Evolutionary conservation across 2,329 filamentous ascomycete species (phyloP).

Genomic region (Domatiomyces globalis): DNA sequence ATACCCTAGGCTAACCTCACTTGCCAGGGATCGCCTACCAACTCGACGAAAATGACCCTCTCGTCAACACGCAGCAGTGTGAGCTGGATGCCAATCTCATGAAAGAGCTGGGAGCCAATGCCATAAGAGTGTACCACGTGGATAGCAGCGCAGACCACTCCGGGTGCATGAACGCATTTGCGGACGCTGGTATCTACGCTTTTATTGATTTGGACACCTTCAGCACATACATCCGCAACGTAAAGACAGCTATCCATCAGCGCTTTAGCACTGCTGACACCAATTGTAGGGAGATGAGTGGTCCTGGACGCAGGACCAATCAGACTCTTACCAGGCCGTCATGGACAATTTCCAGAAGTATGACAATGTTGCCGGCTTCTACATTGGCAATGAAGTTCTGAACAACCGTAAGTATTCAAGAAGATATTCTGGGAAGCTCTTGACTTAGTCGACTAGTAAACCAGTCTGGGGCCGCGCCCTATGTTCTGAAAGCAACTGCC

Average conservation of each 20-base stretch:
- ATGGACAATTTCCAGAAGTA: constrained; percentile 65
- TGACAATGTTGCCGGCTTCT: constrained; percentile 70
- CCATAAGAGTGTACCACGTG: constrained; percentile 81
- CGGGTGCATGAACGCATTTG: constrained; percentile 68
- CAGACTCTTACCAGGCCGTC: constrained; percentile 52
- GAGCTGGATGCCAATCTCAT: constrained; percentile 60
- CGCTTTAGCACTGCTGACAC: neutral
- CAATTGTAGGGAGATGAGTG: constrained; percentile 37
- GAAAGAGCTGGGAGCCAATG: constrained; percentile 66
- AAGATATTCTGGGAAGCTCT: neutral
- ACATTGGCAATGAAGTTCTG: constrained; percentile 78
- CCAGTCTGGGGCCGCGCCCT: constrained; percentile 56
- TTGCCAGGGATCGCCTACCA: constrained; percentile 57
- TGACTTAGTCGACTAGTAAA: constrained; percentile 23
- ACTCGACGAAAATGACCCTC: constrained; percentile 55
- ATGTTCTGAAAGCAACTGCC: constrained; percentile 64
- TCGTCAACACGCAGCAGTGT: constrained; percentile 64
- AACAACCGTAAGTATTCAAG: constrained; percentile 31
- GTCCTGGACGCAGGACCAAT: constrained; percentile 60
- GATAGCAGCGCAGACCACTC: constrained; percentile 56
- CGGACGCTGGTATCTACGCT: constrained; percentile 66
- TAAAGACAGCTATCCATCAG: constrained; percentile 16
- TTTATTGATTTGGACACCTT: constrained; percentile 61
- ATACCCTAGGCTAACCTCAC: constrained; percentile 5
- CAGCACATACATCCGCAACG: constrained; percentile 30